Evolutionary conservation across 768 basidiomycete genomes (phyloP).

Genomic region (Pisolithus tinctorius): DNA sequence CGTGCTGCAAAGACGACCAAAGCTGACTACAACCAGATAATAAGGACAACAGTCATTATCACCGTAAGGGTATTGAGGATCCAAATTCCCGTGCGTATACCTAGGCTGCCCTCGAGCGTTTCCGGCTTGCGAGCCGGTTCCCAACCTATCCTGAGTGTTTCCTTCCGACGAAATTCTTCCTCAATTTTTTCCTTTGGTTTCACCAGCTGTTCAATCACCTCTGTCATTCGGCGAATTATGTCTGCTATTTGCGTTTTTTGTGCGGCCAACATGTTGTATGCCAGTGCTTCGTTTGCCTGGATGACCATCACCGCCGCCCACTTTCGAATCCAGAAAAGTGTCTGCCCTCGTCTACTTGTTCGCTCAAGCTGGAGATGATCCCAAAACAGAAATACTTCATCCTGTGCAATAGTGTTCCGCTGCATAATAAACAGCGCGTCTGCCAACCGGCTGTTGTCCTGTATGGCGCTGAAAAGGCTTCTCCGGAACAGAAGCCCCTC

Average conservation of each 20-base stretch:
- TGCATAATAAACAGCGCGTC: constrained; percentile 19
- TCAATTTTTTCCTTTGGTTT: constrained; percentile 24
- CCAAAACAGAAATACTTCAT: constrained; percentile 17
- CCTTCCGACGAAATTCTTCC: constrained; percentile 9
- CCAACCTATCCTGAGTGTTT: too few relatives aligned
- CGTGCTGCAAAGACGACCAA: too few relatives aligned
- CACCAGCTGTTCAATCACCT: constrained; percentile 21
- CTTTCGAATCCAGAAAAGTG: too few relatives aligned
- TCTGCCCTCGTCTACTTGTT: constrained; percentile 7
- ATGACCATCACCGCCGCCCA: not conserved
- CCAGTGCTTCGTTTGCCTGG: constrained; percentile 9
- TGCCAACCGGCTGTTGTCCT: constrained; percentile 15
- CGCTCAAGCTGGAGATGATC: constrained; percentile 21
- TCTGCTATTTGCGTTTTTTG: constrained; percentile 17
- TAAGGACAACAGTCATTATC: too few relatives aligned
- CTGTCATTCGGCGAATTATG: constrained; percentile 8
- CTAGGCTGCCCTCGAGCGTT: too few relatives aligned
- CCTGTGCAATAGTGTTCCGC: constrained; percentile 11
- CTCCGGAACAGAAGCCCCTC: constrained; percentile 22
- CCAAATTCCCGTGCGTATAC: too few relatives aligned
- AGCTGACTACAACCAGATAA: too few relatives aligned
- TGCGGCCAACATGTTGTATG: constrained; percentile 12
- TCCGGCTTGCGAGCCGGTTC: too few relatives aligned
- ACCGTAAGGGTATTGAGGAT: too few relatives aligned
- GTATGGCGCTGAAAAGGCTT: constrained; percentile 18